A percentile compares a stretch with the other conserved stretches of the same genome.
These are phyloP conservation scores for Bipolaris victoriae DNA, from an alignment of 2,329 filamentous ascomycete genomes.

Conservation along the genomic window DNA sequence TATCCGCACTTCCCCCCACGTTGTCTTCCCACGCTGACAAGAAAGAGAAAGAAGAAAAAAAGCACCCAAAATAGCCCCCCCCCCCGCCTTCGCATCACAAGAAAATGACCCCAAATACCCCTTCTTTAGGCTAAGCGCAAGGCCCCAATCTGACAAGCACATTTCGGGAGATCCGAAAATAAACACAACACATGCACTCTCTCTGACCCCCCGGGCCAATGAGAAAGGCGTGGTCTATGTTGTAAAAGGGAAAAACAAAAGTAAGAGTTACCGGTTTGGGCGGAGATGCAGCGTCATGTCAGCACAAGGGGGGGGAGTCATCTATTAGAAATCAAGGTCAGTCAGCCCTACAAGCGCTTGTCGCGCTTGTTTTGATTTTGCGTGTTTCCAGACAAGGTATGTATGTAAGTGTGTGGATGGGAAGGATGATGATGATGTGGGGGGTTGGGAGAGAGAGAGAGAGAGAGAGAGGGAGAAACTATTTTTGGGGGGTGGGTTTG, in stretches of 20 bases:
- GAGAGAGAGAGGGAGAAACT: slow-evolving; percentile 13
- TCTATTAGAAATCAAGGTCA: too few species aligned
- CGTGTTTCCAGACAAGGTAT: too few species aligned
- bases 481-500: slow-evolving; percentile 36
- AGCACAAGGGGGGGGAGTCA: background rate
- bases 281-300: slow-evolving; percentile 12
- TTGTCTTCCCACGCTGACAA: too few species aligned
- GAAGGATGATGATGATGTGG: too few species aligned
- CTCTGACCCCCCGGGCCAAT: background rate
- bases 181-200: background rate
- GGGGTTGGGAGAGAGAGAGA: background rate
- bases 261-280: slow-evolving; percentile 7
- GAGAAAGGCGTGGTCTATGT: background rate
- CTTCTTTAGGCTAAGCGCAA: slow-evolving; percentile 1
- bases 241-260: background rate
- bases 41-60: background rate
- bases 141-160: slow-evolving; percentile 4
- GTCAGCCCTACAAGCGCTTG: slow-evolving; percentile 36
- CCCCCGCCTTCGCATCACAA: background rate
- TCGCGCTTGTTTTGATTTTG: slow-evolving; percentile 29
- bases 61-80: slow-evolving; percentile 23
- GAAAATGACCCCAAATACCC: slow-evolving; percentile 9
- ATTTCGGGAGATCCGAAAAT: slow-evolving; percentile 10
- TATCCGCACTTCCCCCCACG: too few species aligned
- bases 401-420: too few species aligned